Conservation (phyloP, 2,329 filamentous ascomycete species). For the Exophiala bonariae region DNA sequence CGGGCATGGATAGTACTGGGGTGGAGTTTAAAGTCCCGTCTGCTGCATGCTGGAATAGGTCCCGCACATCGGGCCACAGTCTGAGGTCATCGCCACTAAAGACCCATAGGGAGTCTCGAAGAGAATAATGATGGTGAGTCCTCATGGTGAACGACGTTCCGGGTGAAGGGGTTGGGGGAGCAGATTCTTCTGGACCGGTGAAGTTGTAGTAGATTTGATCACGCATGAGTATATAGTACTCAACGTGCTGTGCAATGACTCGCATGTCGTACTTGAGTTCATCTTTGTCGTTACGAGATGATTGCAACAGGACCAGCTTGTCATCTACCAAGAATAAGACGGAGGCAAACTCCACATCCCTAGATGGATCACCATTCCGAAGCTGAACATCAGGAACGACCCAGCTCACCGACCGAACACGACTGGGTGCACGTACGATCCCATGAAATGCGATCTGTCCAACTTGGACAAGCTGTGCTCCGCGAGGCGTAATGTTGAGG, state of each 20-base stretch:
- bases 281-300: constrained; percentile 76
- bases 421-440: constrained; percentile 87
- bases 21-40: constrained; percentile 45
- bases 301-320: constrained; percentile 88
- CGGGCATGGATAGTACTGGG: constrained; percentile 68
- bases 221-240: constrained; percentile 90
- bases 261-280: constrained; percentile 98
- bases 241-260: constrained; percentile 90
- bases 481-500: constrained; percentile 69
- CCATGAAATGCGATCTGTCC: constrained; percentile 97
- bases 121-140: constrained; percentile 51
- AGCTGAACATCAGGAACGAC: constrained; percentile 89
- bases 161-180: constrained; percentile 51
- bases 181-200: constrained; percentile 46
- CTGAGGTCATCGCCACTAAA: constrained; percentile 87
- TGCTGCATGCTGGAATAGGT: constrained; percentile 70
- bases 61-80: constrained; percentile 84
- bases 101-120: constrained; percentile 89
- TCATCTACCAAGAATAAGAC: constrained; percentile 97
- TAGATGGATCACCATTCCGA: constrained; percentile 86
- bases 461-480: constrained; percentile 82
- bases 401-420: constrained; percentile 93
- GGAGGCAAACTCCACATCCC: constrained; percentile 90
- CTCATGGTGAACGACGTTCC: constrained; percentile 44
- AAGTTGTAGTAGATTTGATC: constrained; percentile 66